Base-by-base conservation (phyloP, 495 filamentous ascomycete species). In the Neurospora sp. region DNA sequence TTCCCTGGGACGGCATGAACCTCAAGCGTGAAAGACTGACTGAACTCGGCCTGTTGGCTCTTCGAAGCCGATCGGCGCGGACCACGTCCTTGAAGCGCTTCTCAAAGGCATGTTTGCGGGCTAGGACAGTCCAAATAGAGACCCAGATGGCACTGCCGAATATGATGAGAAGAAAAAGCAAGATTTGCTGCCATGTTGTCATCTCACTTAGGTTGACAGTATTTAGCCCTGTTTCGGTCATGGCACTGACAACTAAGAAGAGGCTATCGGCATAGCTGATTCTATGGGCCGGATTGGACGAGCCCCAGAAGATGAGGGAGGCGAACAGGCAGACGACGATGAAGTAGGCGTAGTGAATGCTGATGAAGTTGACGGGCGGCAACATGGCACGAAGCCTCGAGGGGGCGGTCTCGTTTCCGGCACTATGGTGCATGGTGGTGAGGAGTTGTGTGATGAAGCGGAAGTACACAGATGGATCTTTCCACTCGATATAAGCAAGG, bases 171-270 rank as follows among this genome's bases (percentile, higher is more conserved):
- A 90, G 28, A 79, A 93, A 96, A 13, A 96, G 86, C 19, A 95
- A 77, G 11, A 87, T 79, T 77, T 97, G 94, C 78, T 97, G 94
- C 79, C 91, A 92, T 2, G 89, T 92, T 45, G 92, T 96, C 74
- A 97, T 82, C 69, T 88, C 84, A 71, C 89, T 92, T 72, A 90
- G 72, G 79, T 77, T 73, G 79, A 90, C 87, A 31, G 89, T 92
- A 73, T 92, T 93, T 39, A 94, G 82, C 0, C 92, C 92, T 39
- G 94, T 91, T 70, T 90, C 86, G 19, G 93, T 94, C 88, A 96
- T 95, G 34, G 93, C 93, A 74, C 89, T 92, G 54, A 92, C 88
- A 62, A 88, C 88, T 43, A 96, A 79, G 78, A 95, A 97, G 13
- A 97, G 82, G 15, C 90, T 87, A 79, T 97, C 92, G 9, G 87